A percentile compares a stretch with the other conserved stretches of the same genome.
phyloP scores from a whole-genome alignment of 352 stramenopile species.

The Peronosclerospora sorghi region DNA sequence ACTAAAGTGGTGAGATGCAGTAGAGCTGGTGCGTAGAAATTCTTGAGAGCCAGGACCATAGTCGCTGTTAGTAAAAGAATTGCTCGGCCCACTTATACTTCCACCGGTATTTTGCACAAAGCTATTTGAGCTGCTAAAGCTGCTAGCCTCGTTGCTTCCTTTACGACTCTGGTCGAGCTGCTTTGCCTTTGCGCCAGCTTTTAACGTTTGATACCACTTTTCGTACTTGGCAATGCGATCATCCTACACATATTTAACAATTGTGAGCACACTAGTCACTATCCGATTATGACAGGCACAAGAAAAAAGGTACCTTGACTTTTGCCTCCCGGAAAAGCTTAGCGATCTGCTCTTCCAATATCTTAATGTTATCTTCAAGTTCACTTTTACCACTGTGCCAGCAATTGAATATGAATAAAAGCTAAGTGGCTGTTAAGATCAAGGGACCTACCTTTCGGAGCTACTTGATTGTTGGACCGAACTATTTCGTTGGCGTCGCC shows the following conservation, averaged over 20 bases:
- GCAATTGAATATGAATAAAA: constrained; percentile 4
- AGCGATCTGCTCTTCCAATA: constrained; percentile 46
- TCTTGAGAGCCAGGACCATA: constrained; percentile 12
- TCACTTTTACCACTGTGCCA: constrained; percentile 7
- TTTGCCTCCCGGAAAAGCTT: constrained; percentile 39
- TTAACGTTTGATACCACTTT: constrained; percentile 80
- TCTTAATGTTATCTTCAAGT: constrained; percentile 28
- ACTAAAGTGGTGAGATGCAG: constrained; percentile 18
- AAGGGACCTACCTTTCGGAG: constrained; percentile 7
- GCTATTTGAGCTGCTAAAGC: constrained; percentile 28
- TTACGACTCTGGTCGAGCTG: constrained; percentile 51
- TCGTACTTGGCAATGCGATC: constrained; percentile 75
- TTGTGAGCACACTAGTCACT: too few species aligned
- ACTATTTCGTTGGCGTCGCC: constrained; percentile 52
- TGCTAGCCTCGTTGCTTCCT: constrained; percentile 15
- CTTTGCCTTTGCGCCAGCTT: constrained; percentile 74
- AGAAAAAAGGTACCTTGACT: constrained; percentile 19
- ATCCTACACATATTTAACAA: constrained; percentile 26
- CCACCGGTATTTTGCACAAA: constrained; percentile 22
- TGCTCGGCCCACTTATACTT: constrained; percentile 18
- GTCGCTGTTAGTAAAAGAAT: constrained; percentile 51
- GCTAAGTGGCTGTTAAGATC: background rate
- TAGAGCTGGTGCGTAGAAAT: constrained; percentile 6
- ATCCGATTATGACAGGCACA: background rate
- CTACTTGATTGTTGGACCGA: constrained; percentile 4